These are phyloP conservation scores for Mucor plumbeus DNA, from an alignment of 371 early-diverging fungal genomes.

Conservation along the genomic window DNA sequence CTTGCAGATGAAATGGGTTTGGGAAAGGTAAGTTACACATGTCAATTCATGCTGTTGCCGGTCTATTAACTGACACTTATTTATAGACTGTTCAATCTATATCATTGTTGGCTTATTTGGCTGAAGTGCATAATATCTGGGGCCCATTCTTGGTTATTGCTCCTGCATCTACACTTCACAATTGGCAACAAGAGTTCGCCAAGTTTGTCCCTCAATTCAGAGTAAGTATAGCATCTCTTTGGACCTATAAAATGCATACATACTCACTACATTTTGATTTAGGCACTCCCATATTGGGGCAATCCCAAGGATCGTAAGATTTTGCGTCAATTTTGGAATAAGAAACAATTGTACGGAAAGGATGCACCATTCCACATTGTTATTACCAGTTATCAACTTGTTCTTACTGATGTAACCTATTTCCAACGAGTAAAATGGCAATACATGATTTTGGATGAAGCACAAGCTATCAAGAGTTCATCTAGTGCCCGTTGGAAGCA, in stretches of 20 bases:
- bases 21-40: conserved; percentile 61
- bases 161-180: conserved; percentile 95
- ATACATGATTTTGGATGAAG: conserved; percentile 99
- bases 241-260: neutral
- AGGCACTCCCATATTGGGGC: conserved; percentile 93
- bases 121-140: conserved; percentile 90
- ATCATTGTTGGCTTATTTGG: conserved; percentile 89
- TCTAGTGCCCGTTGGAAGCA: conserved; percentile 92
- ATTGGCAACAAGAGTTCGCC: conserved; percentile 97
- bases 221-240: conserved; percentile 36
- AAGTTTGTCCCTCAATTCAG: conserved; percentile 91
- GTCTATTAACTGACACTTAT: neutral
- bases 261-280: neutral
- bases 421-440: conserved; percentile 95
- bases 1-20: conserved; percentile 97
- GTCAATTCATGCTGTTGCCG: neutral
- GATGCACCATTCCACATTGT: conserved; percentile 93
- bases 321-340: conserved; percentile 84
- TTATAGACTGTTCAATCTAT: conserved; percentile 95
- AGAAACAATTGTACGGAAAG: conserved; percentile 75
- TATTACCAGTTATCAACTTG: conserved; percentile 95
- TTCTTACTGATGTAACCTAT: conserved; percentile 86
- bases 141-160: conserved; percentile 97
- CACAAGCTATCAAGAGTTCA: conserved; percentile 97
- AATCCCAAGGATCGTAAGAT: conserved; percentile 86